Conservation (phyloP, 306 rosid genomes). For the Cicer bijugum region DNA sequence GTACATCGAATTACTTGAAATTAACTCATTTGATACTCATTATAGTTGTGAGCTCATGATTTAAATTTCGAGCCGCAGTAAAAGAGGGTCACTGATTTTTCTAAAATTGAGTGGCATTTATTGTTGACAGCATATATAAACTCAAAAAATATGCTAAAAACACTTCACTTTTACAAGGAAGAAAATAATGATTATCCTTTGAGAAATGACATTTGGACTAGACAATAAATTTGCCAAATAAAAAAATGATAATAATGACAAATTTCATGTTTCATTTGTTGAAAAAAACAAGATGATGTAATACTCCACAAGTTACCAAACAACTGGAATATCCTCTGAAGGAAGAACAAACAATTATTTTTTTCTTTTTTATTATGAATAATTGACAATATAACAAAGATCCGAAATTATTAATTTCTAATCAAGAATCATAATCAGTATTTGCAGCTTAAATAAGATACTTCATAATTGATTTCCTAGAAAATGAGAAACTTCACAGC, state of each 20-base stretch:
- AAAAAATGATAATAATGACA: background rate
- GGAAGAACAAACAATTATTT: slow-evolving; percentile 11
- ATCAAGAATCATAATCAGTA: slow-evolving; percentile 4
- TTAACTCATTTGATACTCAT: slow-evolving; percentile 1
- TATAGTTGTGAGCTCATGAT: slow-evolving; percentile 1
- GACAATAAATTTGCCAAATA: background rate
- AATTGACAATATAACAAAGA: background rate
- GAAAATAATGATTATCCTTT: slow-evolving; percentile 5
- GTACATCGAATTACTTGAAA: slow-evolving; percentile 22
- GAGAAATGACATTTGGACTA: slow-evolving; percentile 1
- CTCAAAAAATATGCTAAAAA: background rate
- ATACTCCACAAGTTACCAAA: background rate
- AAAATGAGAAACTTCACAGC: background rate
- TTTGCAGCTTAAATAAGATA: slow-evolving; percentile 2
- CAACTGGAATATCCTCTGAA: background rate
- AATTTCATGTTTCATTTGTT: background rate
- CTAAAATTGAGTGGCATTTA: background rate
- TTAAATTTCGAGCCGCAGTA: background rate
- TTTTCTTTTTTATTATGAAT: background rate
- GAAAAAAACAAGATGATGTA: background rate
- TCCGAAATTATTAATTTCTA: slow-evolving; percentile 27
- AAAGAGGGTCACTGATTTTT: background rate
- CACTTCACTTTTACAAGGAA: slow-evolving; percentile 23
- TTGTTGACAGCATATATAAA: slow-evolving; percentile 12
- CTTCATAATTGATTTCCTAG: background rate